Evolutionary conservation across 345 rosid species (phyloP).

Genomic region (Eucalyptus shirleyi): DNA sequence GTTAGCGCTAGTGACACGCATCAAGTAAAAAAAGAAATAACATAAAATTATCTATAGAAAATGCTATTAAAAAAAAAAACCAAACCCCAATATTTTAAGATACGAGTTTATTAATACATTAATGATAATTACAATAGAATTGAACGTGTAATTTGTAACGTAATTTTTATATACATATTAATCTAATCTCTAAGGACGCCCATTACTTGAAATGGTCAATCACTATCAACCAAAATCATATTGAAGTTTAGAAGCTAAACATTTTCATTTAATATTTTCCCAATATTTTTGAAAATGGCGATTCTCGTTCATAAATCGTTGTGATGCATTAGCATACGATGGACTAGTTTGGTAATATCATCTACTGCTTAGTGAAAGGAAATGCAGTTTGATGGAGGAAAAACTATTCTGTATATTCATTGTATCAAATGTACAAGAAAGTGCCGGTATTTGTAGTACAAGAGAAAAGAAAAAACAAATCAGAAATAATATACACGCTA

Average conservation of each 20-base stretch:
- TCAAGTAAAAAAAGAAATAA: too few species aligned
- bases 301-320: too few species aligned
- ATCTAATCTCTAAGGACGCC: background rate
- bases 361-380: too few species aligned
- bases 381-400: too few species aligned
- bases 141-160: background rate
- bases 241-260: background rate
- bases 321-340: too few species aligned
- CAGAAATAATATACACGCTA: rapidly evolving
- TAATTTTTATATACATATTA: background rate
- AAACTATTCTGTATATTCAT: too few species aligned
- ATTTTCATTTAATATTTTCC: background rate
- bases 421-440: too few species aligned
- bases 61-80: too few species aligned
- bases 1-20: rapidly evolving
- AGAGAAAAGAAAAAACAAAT: too few species aligned
- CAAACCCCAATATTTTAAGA: background rate
- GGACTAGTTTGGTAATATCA: too few species aligned
- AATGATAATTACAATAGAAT: background rate
- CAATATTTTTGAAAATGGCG: background rate
- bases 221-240: background rate
- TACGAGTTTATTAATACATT: background rate
- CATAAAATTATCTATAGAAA: too few species aligned
- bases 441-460: too few species aligned
- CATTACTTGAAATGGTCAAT: background rate